Base-by-base conservation (phyloP, 2,329 filamentous ascomycete genomes). In the Calonectria montana region DNA sequence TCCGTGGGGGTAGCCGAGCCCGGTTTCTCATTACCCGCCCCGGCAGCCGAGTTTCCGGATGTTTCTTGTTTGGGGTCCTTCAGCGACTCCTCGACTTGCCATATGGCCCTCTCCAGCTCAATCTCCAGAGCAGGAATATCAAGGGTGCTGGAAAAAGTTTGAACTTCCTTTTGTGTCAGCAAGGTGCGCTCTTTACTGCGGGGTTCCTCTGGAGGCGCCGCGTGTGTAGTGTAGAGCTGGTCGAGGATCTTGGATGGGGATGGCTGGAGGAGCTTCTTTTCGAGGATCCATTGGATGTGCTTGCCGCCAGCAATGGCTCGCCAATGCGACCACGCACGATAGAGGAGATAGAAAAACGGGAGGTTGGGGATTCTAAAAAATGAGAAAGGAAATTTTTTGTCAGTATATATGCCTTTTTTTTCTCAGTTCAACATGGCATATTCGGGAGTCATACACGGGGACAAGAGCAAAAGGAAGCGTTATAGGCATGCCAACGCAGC, bases 271-370 rank as follows among this genome's bases (percentile, higher is more conserved):
- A 97, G 89, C 59, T 93, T 91, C 75, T 96, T 92, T 69, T 93
- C 86, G 47, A 96, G 83, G 15, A 99, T 89, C 82, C 94, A 97
- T 76, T 96, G 91, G 39, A 98, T 86, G 81, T 98, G 94, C 79
- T 91, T 94, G 23, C 95, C 96, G 67, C 97, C 97, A 43, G 91
- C 90, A 66, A 97, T 86, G 65, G 97, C 97, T 85, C 93, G 91
- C 91, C 94, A 97, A 83, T 98, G 95, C 23, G 94, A 97, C 93
- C 94, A 98, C 29, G 95, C 93, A 75, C 97, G 91, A 86, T 97
- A 99, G 21, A 91, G 91, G 47, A 98, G 90, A 83, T 98, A 99
- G 87, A 98, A 98, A 87, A 98, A 98, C 21, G 97, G 97, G 15
- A 99, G 87, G 81, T 99, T 98, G 41, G 96, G 96, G 74, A 98